Percentiles rank a stretch among this genome's conserved stretches.
Conservation (phyloP, 331 rosid species). For the Pyracantha coccinea region DNA sequence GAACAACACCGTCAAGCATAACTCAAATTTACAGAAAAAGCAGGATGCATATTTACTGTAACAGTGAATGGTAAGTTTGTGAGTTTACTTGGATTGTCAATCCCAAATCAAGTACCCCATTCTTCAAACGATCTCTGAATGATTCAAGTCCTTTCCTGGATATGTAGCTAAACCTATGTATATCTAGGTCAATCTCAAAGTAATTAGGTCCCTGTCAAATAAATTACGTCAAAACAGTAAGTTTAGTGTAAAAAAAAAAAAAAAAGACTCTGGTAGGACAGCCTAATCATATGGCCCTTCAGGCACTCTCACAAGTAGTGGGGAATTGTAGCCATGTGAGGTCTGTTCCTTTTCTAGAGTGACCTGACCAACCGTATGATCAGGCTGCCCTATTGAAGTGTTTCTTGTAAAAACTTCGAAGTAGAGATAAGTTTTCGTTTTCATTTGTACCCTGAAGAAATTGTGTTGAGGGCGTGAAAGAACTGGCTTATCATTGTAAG, state of each 20-base stretch:
- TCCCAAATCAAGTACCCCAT: conserved; percentile 64
- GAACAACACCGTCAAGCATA: not conserved
- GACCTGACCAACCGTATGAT: not conserved
- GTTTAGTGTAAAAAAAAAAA: not conserved
- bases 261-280: not conserved
- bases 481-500: conserved; percentile 90
- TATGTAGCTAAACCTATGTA: conserved; percentile 79
- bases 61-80: not conserved
- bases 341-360: not conserved
- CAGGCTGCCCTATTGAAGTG: not conserved
- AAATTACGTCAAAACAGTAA: not conserved
- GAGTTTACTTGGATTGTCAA: conserved; percentile 69
- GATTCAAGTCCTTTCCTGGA: conserved; percentile 85
- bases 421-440: not conserved
- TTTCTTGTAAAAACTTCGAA: not conserved
- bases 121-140: conserved; percentile 49
- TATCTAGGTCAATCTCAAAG: conserved; percentile 81
- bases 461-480: conserved; percentile 91
- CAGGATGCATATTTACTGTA: not conserved
- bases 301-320: not conserved
- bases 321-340: not conserved
- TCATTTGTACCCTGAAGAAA: conserved; percentile 49
- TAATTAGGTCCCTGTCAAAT: conserved; percentile 59
- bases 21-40: not conserved
- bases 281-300: not conserved